Base-by-base conservation (phyloP, 352 stramenopile genomes). In the Pythium periplocum region DNA sequence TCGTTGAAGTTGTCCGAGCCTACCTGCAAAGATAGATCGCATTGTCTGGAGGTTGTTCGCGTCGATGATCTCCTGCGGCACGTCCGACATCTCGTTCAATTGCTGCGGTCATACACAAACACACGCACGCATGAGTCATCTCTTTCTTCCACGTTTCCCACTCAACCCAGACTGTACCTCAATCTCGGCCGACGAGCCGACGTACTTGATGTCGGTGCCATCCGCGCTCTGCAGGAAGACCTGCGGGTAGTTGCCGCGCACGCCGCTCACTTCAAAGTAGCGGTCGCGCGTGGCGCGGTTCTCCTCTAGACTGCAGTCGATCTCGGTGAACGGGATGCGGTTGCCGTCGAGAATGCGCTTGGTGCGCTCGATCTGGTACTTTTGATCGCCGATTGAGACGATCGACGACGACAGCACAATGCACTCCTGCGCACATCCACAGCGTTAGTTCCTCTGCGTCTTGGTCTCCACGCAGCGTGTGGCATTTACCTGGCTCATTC, bases 231-330 rank as follows among this genome's bases (percentile, higher is more conserved):
- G 62, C 47, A 95, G 53, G 50, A 95, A 95, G 33, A 93, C 82
- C 61, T 95, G 85, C 35, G 85, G 85, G 57, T 91, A 95, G 68
- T 89, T 90, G 61, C 71, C 85, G 55, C 85, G 80, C 50, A 93
- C 77, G 53, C 77, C 74, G 54, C 83, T 93, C 57, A 67, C 69
- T 48, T 86, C 65, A 51, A 95, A 93, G 65, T 91, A 90, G 26
- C 44, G 58, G 66, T 95, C 80, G 40, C 85, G 85, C 45, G 64
- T 71, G 41, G 73, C 74, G 33, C 78, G 83, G 64, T 91, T 90
- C 54, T 90, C 80, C 57, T 92, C 85, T 34, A 79, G 61, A 38
- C 76, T 85, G 66, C 84, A 91, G 68, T 94, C 84, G 53, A 94
- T 59, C 55, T 91, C 78, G 48, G 64, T 80, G 61, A 76, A 90